Conservation (phyloP, 768 basidiomycete genomes). For the Fibroporia radiculosa region DNA sequence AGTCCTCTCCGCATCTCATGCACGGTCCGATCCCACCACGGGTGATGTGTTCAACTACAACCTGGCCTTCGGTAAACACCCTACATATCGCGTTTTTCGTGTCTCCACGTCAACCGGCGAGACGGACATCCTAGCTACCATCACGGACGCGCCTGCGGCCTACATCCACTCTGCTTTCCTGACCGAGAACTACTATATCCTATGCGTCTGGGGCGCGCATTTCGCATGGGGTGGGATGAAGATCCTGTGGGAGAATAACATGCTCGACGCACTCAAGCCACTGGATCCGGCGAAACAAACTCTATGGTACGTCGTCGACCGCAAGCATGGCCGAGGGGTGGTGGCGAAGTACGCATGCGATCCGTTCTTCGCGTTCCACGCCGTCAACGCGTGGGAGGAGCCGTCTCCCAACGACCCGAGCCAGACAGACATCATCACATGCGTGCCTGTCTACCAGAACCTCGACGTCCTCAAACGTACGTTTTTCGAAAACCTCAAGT, state of each 20-base stretch:
- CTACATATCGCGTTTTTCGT: constrained; percentile 28
- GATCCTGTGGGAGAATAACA: constrained; percentile 24
- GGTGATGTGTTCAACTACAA: constrained; percentile 31
- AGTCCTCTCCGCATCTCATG: constrained; percentile 27
- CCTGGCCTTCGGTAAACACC: constrained; percentile 18
- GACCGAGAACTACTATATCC: constrained; percentile 29
- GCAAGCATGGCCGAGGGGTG: constrained; percentile 27
- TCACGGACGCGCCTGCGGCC: constrained; percentile 29
- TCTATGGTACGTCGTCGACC: constrained; percentile 32
- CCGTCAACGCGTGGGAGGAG: constrained; percentile 32
- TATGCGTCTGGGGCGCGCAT: constrained; percentile 29
- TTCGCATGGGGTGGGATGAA: constrained; percentile 14
- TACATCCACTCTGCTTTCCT: constrained; percentile 33
- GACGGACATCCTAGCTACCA: constrained; percentile 27
- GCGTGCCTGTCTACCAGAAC: constrained; percentile 28
- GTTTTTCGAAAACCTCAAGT: constrained; percentile 25
- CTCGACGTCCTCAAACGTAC: constrained; percentile 25
- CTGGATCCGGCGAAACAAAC: constrained; percentile 23
- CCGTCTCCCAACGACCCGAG: constrained; percentile 27
- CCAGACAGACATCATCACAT: constrained; percentile 26
- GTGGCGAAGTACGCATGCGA: constrained; percentile 25
- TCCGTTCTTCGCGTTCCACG: constrained; percentile 33
- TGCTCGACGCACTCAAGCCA: constrained; percentile 21
- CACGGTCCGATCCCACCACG: constrained; percentile 26
- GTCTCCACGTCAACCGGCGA: constrained; percentile 16